A percentile compares a stretch with the other conserved stretches of the same genome.
Evolutionary conservation across 306 rosid genomes (phyloP).

Genomic region (Benincasa hispida): DNA sequence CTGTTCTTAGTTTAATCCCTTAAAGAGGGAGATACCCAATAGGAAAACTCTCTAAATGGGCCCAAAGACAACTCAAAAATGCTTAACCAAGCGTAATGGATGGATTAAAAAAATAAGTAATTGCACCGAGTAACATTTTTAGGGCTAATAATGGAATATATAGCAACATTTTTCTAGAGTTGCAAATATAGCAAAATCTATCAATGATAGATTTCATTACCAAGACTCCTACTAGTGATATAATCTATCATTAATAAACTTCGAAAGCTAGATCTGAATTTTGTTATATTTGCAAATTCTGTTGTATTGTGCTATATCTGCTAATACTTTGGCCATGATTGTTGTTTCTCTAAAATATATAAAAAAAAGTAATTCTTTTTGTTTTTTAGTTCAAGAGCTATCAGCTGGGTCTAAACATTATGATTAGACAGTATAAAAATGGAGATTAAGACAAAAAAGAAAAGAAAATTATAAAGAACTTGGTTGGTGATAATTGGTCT

Average conservation of each 20-base stretch:
- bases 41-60: not conserved
- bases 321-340: no score
- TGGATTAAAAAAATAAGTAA: not conserved
- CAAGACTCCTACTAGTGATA: no score
- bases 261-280: no score
- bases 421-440: not conserved
- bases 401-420: not conserved
- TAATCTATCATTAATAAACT: no score
- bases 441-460: not conserved
- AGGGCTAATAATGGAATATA: no score
- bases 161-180: no score
- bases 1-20: not conserved
- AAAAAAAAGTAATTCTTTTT: not conserved
- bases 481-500: not conserved
- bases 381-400: not conserved
- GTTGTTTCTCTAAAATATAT: not conserved
- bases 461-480: not conserved
- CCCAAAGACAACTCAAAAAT: conserved; percentile 4
- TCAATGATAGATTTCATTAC: no score
- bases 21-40: no score
- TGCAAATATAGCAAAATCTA: no score
- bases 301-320: no score
- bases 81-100: not conserved
- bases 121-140: no score
- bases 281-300: no score